phyloP scores from a whole-genome alignment of 352 stramenopile species.

The Pythium monospermum region DNA sequence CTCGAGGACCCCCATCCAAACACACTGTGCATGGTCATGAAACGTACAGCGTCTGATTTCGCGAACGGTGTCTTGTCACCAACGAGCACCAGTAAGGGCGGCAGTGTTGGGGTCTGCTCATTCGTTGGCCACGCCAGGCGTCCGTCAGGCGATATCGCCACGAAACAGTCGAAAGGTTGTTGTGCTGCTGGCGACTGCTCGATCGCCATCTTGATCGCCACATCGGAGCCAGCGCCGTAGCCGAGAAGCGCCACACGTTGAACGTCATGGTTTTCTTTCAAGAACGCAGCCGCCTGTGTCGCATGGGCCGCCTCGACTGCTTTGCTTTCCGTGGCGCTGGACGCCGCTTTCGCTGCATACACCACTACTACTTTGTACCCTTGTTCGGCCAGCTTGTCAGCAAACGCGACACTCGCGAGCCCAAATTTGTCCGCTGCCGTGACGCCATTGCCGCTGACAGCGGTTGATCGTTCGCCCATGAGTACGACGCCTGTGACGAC shows the following conservation, averaged over 20 bases:
- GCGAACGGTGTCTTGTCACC: constrained; percentile 63
- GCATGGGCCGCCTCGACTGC: constrained; percentile 21
- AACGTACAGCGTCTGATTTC: constrained; percentile 53
- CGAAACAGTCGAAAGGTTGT: constrained; percentile 47
- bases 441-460: not conserved
- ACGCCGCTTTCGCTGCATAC: constrained; percentile 30
- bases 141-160: constrained; percentile 70
- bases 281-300: constrained; percentile 44
- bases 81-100: constrained; percentile 59
- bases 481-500: constrained; percentile 83
- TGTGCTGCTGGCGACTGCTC: constrained; percentile 20
- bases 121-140: constrained; percentile 25
- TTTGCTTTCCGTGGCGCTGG: constrained; percentile 9
- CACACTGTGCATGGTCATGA: not conserved
- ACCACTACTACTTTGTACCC: constrained; percentile 85
- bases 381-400: constrained; percentile 83
- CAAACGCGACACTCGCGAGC: constrained; percentile 63
- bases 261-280: constrained; percentile 68
- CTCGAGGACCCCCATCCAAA: not conserved
- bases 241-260: constrained; percentile 70
- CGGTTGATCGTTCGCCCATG: constrained; percentile 33
- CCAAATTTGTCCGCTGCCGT: constrained; percentile 27
- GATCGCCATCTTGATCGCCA: constrained; percentile 60
- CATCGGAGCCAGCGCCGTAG: constrained; percentile 58
- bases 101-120: constrained; percentile 9